Evolutionary conservation across 345 rosid genomes (phyloP).

Genomic region (Hypericum androsaemum): DNA sequence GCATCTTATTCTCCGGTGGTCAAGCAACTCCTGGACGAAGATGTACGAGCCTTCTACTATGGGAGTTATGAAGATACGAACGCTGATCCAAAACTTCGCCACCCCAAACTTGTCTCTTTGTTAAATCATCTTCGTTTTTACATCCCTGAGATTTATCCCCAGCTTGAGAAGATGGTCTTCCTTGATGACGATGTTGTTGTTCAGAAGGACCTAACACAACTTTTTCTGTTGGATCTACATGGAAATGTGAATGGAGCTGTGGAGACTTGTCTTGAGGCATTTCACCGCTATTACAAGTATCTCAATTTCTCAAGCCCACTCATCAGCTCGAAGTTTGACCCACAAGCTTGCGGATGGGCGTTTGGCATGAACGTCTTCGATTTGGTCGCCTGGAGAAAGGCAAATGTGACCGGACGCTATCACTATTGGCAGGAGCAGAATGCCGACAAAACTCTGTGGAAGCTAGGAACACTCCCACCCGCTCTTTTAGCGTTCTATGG

Average conservation of each 20-base stretch:
- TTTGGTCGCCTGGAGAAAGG: constrained; percentile 82
- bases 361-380: constrained; percentile 94
- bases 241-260: constrained; percentile 97
- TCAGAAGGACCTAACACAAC: constrained; percentile 87
- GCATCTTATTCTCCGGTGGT: constrained; percentile 64
- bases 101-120: constrained; percentile 57
- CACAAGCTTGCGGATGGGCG: constrained; percentile 99
- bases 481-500: constrained; percentile 91
- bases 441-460: constrained; percentile 64
- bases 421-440: constrained; percentile 89
- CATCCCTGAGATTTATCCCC: constrained; percentile 89
- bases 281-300: constrained; percentile 91
- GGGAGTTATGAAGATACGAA: constrained; percentile 39
- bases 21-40: constrained; percentile 44
- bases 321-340: constrained; percentile 93
- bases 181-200: constrained; percentile 94
- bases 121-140: constrained; percentile 89
- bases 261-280: constrained; percentile 94
- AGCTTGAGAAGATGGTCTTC: constrained; percentile 78
- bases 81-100: constrained; percentile 53
- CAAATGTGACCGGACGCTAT: constrained; percentile 75
- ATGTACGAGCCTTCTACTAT: constrained; percentile 40
- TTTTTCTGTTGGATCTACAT: constrained; percentile 87
- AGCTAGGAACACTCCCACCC: constrained; percentile 88
- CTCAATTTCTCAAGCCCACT: constrained; percentile 84